Percentiles rank a stretch among this genome's conserved stretches.
Evolutionary conservation across 2,329 filamentous ascomycete genomes (phyloP).

Genomic region (Chaetomiaceae sp.): DNA sequence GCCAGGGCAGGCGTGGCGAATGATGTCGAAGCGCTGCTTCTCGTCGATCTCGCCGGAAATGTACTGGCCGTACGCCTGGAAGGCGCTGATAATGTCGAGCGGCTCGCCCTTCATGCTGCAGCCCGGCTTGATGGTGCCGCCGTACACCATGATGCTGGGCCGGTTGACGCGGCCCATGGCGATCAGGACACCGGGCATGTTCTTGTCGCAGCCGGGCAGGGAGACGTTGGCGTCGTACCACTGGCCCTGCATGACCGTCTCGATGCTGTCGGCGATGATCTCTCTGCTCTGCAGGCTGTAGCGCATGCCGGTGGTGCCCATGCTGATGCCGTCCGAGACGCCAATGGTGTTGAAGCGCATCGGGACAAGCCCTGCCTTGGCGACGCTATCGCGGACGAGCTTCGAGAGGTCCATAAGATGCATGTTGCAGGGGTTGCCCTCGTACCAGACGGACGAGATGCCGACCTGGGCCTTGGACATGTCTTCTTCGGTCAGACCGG

Average conservation of each 20-base stretch:
- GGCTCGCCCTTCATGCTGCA: constrained; percentile 71
- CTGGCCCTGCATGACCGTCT: constrained; percentile 98
- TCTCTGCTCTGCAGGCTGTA: constrained; percentile 93
- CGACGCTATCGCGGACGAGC: constrained; percentile 60
- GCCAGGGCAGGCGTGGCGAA: constrained; percentile 83
- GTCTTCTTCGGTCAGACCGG: constrained; percentile 77
- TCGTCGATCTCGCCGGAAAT: constrained; percentile 88
- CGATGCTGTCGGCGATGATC: constrained; percentile 95
- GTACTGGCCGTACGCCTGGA: constrained; percentile 96
- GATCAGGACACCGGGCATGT: constrained; percentile 91
- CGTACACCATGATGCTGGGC: constrained; percentile 96
- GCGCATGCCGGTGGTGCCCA: constrained; percentile 97
- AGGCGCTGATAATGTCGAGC: constrained; percentile 94
- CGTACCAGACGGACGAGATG: constrained; percentile 97
- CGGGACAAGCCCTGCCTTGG: constrained; percentile 72
- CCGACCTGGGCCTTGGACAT: constrained; percentile 97
- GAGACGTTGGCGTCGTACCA: constrained; percentile 99
- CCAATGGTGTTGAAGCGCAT: constrained; percentile 99
- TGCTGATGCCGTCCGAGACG: constrained; percentile 95
- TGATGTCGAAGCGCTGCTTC: constrained; percentile 89
- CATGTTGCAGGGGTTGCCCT: constrained; percentile 99
- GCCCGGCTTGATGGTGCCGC: constrained; percentile 87
- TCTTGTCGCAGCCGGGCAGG: constrained; percentile 98
- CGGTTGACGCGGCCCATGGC: constrained; percentile 94
- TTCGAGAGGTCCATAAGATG: constrained; percentile 87